Base-by-base conservation (phyloP, 2,329 filamentous ascomycete species). In the Fusarium anthophilum region DNA sequence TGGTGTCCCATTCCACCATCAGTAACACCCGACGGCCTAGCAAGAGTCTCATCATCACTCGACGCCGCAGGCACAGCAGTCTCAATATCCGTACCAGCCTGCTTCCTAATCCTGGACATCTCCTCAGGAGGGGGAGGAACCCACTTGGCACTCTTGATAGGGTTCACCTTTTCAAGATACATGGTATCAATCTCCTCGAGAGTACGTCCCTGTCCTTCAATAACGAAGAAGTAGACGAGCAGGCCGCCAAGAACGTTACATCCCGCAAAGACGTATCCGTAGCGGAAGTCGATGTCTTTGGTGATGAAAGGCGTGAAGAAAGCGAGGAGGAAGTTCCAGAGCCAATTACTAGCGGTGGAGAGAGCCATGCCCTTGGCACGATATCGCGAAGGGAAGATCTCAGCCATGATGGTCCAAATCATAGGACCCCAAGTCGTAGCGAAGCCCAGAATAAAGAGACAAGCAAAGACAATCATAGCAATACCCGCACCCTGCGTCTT, bases 271-370 rank as follows among this genome's bases (percentile, higher is more conserved):
- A 95, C 90, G 72, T 94, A 93, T 5, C 93, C 93, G 77, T 93
- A 94, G 3, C 87, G 87, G 81, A 92, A 95, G 74, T 92, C 89
- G 62, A 95, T 95, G 8, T 88, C 88, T 0, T 86, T 84, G 0
- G 91, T 93, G 79, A 95, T 95, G 82, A 94, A 95, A 1, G 93
- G 92, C 0, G 93, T 94, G 84, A 94, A 94, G 85, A 95, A 95
- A 0, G 89, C 90, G 69, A 91, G 87, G 73, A 93, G 86, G 82
- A 95, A 95, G 81, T 94, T 93, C 91, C 91, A 94, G 38, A 86
- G 84, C 91, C 91, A 92, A 81, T 92, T 92, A 75, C 86, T 87
- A 0, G 89, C 86, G 0, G 90, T 92, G 1, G 89, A 86, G 5
- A 91, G 79, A 5, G 88, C 89, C 86, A 91, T 91, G 37, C 86